Base-by-base conservation (phyloP, 2,329 filamentous ascomycete genomes). In the Monosporascus sp. region DNA sequence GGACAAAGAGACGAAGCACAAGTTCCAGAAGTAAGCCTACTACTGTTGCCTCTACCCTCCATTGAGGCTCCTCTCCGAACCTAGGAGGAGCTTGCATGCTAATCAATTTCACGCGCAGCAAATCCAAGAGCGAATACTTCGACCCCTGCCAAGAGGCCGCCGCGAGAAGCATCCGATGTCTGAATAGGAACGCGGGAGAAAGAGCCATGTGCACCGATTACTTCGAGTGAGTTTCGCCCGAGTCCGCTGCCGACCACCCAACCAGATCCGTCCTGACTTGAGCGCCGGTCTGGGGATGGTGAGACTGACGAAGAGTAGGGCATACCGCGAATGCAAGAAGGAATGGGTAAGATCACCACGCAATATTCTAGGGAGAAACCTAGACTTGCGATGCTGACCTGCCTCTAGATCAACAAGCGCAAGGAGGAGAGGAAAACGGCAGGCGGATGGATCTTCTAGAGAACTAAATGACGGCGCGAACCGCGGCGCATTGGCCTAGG, bases 61-160 rank as follows among this genome's bases (percentile, higher is more conserved):
- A 25, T 27, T 15, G 15, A 39, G 39, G 36, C 22, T 22, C 45
- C 37, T 31, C 25, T 20, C 49, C 46, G 17, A 45, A 35, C 31
- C 5, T 11, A 35, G 31, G 5, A 14, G 3, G 31, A 35, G 9
- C 31, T 24, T 39, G 24, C 46, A 36, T 48, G 54, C 58, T 63
- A 43, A 62, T 57, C 43, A 36, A 46, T 25, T 31, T 37, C 39
- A 36, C 55, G 7, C 41, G 56, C 65, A 96, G 93, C 62, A 97
- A 97, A 78, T 81, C 79, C 52, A 83, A 87, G 66, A 96, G 91
- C 77, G 86, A 97, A 69, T 97, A 88, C 74, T 90, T 89, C 70
- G 94, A 99, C 65, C 94, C 94, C 2, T 99, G 94, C 72, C 93
- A 97, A 70, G 93, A 96, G 65, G 90, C 90, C 5, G 93, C 94